These are phyloP conservation scores for Xerocomus tenax DNA, from an alignment of 1,284 basidiomycete species.

Conservation along the genomic window DNA sequence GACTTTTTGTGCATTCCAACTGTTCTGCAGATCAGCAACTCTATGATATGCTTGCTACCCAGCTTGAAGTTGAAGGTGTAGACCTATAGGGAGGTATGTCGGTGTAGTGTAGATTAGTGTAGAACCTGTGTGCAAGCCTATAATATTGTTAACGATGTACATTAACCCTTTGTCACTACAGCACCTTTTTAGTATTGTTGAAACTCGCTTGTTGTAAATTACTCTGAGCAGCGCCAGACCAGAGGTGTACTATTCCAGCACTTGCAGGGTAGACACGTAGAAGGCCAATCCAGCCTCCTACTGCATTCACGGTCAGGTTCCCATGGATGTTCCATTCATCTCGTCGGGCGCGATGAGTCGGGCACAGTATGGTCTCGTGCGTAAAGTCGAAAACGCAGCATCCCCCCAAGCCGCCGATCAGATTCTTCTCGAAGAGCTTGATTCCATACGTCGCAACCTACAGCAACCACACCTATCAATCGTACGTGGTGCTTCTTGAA, in stretches of 20 bases:
- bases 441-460: constrained; percentile 45
- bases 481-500: constrained; percentile 35
- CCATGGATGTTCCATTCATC: constrained; percentile 64
- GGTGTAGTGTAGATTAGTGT: too few species aligned
- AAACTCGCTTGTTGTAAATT: too few species aligned
- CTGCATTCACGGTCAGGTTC: background rate
- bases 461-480: constrained; percentile 40
- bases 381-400: constrained; percentile 53
- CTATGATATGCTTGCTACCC: too few species aligned
- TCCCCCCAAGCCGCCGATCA: constrained; percentile 52
- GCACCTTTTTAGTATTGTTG: too few species aligned
- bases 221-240: constrained; percentile 10
- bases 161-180: too few species aligned
- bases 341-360: constrained; percentile 68
- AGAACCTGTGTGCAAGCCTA: too few species aligned
- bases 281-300: background rate
- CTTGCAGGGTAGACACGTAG: background rate
- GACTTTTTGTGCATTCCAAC: too few species aligned
- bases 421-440: constrained; percentile 49
- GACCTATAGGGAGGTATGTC: too few species aligned
- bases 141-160: too few species aligned
- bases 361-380: constrained; percentile 62
- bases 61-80: too few species aligned
- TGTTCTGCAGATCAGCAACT: too few species aligned
- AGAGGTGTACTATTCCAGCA: constrained; percentile 17